These are phyloP conservation scores for Alternaria angustiovoidea DNA, from an alignment of 2,329 filamentous ascomycete genomes.

Conservation along the genomic window DNA sequence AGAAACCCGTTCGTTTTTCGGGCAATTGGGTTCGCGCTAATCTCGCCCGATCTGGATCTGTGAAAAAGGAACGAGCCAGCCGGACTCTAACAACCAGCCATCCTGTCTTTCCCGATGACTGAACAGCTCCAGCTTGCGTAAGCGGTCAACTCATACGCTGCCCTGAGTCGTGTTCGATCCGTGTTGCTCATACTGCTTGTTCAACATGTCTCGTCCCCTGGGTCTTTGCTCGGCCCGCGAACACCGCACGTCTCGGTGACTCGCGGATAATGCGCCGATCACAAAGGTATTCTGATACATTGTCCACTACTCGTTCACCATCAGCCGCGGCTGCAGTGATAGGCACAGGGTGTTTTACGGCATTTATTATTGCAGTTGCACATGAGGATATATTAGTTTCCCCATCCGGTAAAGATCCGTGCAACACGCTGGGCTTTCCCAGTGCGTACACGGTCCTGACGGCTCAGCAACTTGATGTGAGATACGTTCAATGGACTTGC, in stretches of 20 bases:
- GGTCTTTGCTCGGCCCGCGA: constrained; percentile 5
- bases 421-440: constrained; percentile 3
- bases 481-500: neutral
- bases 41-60: neutral
- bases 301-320: neutral
- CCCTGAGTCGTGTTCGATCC: constrained; percentile 5
- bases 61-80: constrained; percentile 1
- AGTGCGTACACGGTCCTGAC: neutral
- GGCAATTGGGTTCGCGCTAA: constrained; percentile 12
- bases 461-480: constrained; percentile 6
- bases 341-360: neutral
- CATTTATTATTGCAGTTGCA: constrained; percentile 1
- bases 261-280: constrained; percentile 4
- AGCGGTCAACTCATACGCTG: neutral
- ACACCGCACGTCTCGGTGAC: constrained; percentile 2
- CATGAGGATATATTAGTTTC: neutral
- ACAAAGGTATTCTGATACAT: constrained; percentile 3
- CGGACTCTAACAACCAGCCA: neutral
- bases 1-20: constrained; percentile 4
- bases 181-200: neutral
- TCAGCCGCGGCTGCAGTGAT: neutral
- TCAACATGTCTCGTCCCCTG: constrained; percentile 8
- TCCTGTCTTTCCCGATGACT: neutral
- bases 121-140: neutral
- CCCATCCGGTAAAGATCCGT: neutral